A percentile compares a stretch with the other conserved stretches of the same genome.
phyloP scores from a whole-genome alignment of 108 stramenopile species.

The Skeletonema potamos region DNA sequence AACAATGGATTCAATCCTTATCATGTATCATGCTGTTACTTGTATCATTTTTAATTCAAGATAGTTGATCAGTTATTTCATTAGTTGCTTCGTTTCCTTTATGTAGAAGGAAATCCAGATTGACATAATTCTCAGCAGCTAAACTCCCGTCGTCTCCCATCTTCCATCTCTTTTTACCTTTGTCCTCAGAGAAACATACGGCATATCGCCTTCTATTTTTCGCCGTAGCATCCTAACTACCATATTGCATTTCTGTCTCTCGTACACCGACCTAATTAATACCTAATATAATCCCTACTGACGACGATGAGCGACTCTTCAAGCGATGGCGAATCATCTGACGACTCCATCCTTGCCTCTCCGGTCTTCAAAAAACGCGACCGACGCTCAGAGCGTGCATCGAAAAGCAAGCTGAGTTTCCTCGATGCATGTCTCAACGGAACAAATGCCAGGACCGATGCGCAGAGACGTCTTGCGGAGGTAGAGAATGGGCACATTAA shows the following conservation, averaged over 20 bases:
- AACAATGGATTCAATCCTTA: not conserved
- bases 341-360: constrained; percentile 15
- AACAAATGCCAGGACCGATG: constrained; percentile 35
- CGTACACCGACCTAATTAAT: not conserved
- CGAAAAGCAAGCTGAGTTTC: constrained; percentile 33
- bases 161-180: no score
- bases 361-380: constrained; percentile 29
- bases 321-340: constrained; percentile 13
- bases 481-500: constrained; percentile 9
- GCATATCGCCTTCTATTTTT: no score
- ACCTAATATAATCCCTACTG: not conserved
- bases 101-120: no score
- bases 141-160: no score
- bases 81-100: no score
- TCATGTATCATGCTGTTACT: not conserved
- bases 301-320: constrained; percentile 17
- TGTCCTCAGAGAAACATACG: no score
- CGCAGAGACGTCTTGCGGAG: constrained; percentile 30
- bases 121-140: no score
- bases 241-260: no score
- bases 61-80: no score
- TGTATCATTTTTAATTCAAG: not conserved
- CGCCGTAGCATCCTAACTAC: no score
- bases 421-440: constrained; percentile 27
- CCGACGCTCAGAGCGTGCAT: constrained; percentile 23